A percentile compares a stretch with the other conserved stretches of the same genome.
phyloP scores from a whole-genome alignment of 2,329 filamentous ascomycete genomes.

The Aspergillus spinulosporus region DNA sequence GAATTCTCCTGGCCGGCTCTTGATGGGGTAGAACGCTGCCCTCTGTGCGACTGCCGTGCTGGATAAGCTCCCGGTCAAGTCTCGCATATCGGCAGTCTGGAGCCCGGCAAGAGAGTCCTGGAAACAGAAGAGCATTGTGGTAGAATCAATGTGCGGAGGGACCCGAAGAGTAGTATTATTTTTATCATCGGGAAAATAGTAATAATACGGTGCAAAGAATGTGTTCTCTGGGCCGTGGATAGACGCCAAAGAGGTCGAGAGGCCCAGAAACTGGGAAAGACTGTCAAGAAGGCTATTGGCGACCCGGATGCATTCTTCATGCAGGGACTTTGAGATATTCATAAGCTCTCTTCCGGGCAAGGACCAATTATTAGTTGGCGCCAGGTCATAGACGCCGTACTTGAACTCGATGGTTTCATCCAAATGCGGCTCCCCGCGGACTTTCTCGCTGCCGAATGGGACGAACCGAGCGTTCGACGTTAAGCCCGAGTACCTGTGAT shows the following conservation, averaged over 20 bases:
- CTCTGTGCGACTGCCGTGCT: background rate
- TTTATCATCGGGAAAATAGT: background rate
- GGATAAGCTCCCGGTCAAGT: background rate
- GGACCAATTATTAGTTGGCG: background rate
- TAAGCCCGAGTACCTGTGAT: background rate
- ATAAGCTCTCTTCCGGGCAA: too few relatives aligned
- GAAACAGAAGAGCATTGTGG: constrained; percentile 10
- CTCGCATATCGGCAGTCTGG: constrained; percentile 1
- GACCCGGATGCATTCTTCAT: background rate
- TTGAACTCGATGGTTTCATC: constrained; percentile 1
- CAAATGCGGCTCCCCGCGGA: constrained; percentile 1
- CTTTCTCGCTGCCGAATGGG: constrained; percentile 1
- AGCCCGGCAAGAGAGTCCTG: constrained; percentile 3
- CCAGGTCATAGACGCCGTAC: background rate
- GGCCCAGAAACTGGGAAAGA: background rate
- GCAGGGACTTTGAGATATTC: background rate
- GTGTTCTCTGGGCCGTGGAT: background rate
- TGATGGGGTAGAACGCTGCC: background rate
- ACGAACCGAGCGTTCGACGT: constrained; percentile 2
- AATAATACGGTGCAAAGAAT: background rate
- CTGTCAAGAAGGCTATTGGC: background rate
- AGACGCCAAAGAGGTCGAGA: background rate
- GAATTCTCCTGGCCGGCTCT: constrained; percentile 2
- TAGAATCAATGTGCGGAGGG: background rate
- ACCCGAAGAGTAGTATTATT: background rate